These are phyloP conservation scores for Antarctomyces pellizariae DNA, from an alignment of 495 filamentous ascomycete genomes.

Conservation along the genomic window DNA sequence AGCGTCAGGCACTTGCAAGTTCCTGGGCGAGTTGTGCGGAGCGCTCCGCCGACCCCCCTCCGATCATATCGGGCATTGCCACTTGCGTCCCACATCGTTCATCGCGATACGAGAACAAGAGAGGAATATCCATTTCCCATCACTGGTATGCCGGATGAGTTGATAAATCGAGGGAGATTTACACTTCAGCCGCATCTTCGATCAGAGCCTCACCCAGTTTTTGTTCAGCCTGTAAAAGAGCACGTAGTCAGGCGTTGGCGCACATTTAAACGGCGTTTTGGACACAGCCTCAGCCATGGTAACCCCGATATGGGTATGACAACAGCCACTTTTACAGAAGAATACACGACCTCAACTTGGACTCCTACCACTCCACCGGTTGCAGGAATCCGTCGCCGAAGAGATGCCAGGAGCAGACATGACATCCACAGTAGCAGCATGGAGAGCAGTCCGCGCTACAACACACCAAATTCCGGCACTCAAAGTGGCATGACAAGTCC, in stretches of 20 bases:
- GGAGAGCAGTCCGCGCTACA: constrained; percentile 4
- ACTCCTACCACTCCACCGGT: constrained; percentile 2
- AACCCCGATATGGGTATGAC: constrained; percentile 2
- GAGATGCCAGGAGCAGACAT: constrained; percentile 6
- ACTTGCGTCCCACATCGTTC: no score
- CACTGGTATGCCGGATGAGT: no score
- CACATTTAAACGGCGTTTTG: constrained; percentile 6
- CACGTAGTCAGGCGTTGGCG: constrained; percentile 10
- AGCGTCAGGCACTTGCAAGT: no score
- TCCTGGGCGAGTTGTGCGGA: no score
- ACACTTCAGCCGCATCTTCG: constrained; percentile 6
- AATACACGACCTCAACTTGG: not conserved
- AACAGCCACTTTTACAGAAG: constrained; percentile 1
- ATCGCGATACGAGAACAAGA: no score
- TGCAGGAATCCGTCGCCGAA: constrained; percentile 6
- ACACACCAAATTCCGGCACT: not conserved
- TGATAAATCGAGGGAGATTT: no score
- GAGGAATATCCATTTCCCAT: no score
- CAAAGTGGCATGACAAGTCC: not conserved
- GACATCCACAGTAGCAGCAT: constrained; percentile 8
- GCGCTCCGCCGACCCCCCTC: no score
- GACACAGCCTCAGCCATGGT: constrained; percentile 4
- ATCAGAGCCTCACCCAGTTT: constrained; percentile 10
- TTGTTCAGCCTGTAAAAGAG: constrained; percentile 12
- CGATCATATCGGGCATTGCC: no score